Evolutionary conservation across 139 green algal species (phyloP).

Genomic region (Chlamydomonas asymmetrica): DNA sequence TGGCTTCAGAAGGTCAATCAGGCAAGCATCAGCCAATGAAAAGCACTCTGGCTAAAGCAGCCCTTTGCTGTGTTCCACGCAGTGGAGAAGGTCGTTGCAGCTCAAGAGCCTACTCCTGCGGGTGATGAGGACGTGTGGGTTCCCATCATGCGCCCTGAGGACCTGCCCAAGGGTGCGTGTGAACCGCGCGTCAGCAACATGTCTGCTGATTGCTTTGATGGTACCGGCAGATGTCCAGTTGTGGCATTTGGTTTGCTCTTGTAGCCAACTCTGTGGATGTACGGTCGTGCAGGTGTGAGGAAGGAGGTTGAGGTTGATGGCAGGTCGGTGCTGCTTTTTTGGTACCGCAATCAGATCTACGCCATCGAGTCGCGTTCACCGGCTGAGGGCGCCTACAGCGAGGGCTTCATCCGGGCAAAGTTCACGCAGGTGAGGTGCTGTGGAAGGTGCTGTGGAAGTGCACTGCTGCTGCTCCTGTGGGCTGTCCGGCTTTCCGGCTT

Average conservation of each 20-base stretch:
- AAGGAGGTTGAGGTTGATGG: conserved; percentile 86
- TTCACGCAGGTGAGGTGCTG: conserved; percentile 84
- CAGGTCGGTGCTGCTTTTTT: conserved; percentile 91
- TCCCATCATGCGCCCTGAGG: conserved; percentile 76
- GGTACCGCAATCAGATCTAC: conserved; percentile 95
- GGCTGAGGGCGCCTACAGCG: conserved; percentile 93
- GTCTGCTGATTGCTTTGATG: background rate
- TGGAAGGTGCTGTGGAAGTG: too few relatives aligned
- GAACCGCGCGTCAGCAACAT: background rate
- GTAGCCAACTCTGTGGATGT: background rate
- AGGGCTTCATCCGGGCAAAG: conserved; percentile 93
- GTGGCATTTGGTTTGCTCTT: background rate
- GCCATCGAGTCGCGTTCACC: conserved; percentile 91
- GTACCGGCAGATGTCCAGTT: background rate
- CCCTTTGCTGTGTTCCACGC: too few relatives aligned
- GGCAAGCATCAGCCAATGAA: too few relatives aligned
- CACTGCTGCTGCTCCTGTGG: too few relatives aligned
- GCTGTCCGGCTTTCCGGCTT: background rate
- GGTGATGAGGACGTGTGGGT: conserved; percentile 55
- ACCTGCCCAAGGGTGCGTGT: conserved; percentile 80
- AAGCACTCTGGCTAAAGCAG: too few relatives aligned
- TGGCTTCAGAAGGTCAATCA: too few relatives aligned
- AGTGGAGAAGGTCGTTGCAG: too few relatives aligned
- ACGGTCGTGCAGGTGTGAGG: conserved; percentile 66
- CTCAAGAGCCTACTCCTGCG: too few relatives aligned